These are phyloP conservation scores for Acacia crassicarpa DNA, from an alignment of 306 rosid species.

Conservation along the genomic window DNA sequence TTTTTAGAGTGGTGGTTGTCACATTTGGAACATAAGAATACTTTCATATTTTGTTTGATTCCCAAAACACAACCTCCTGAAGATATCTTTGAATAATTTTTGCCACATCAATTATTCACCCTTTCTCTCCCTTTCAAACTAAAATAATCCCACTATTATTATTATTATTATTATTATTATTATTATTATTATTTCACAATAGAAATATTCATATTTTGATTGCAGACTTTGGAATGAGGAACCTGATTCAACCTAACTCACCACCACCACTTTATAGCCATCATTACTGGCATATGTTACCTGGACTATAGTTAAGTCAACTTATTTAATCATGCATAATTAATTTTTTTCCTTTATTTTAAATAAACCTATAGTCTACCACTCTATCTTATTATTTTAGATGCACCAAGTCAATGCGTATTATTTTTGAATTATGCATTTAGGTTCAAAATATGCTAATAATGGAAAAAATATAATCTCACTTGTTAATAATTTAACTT, in stretches of 20 bases:
- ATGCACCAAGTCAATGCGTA: not conserved
- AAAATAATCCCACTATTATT: not conserved
- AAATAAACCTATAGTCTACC: not conserved
- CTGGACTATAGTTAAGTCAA: not conserved
- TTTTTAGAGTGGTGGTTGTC: constrained; percentile 11
- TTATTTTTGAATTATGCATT: not conserved
- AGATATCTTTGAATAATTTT: not conserved
- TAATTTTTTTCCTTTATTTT: too few relatives aligned
- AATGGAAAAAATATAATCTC: not conserved
- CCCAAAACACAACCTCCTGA: not conserved
- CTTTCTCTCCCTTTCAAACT: not conserved
- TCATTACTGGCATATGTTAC: not conserved
- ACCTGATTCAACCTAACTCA: not conserved
- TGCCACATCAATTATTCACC: constrained; percentile 24
- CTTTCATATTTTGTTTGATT: not conserved
- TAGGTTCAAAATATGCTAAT: not conserved
- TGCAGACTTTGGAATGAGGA: not conserved
- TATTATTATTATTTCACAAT: not conserved
- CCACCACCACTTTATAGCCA: not conserved
- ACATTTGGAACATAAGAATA: constrained; percentile 34
- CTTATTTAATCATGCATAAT: not conserved
- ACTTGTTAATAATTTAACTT: not conserved
- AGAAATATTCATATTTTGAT: not conserved
- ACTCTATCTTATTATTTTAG: not conserved
- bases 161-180: too few relatives aligned